phyloP scores from a whole-genome alignment of 1,139 yeast genomes.

The Entelexis paramagnoliae region DNA sequence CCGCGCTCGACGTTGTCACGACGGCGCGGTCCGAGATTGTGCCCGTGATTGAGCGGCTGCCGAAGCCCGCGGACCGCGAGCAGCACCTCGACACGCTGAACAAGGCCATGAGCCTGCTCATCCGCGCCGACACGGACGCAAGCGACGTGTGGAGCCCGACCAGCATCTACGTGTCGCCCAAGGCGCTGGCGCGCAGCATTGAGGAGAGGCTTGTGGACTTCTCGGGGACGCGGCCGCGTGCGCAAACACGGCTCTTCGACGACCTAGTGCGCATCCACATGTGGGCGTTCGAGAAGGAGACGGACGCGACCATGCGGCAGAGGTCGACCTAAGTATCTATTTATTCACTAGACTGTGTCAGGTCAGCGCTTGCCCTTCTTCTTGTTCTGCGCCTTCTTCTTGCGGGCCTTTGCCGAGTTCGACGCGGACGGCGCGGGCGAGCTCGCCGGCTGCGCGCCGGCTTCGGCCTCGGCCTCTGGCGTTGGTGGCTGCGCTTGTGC shows the following conservation, averaged over 20 bases:
- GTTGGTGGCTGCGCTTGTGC: no score
- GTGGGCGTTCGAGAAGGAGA: background rate
- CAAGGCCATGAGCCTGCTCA: conserved; percentile 7
- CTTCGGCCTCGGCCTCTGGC: no score
- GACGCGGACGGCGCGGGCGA: background rate
- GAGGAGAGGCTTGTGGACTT: background rate
- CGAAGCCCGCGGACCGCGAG: conserved; percentile 1
- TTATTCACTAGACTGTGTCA: background rate
- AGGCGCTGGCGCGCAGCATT: conserved; percentile 1
- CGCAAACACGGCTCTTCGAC: background rate
- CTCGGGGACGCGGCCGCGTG: background rate
- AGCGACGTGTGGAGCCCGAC: background rate
- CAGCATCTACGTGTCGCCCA: background rate
- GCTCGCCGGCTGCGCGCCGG: background rate
- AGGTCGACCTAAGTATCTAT: no score
- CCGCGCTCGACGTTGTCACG: background rate
- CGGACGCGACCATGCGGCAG: no score
- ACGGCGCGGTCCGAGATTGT: background rate
- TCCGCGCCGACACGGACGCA: background rate
- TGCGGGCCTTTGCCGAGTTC: background rate
- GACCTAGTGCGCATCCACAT: background rate
- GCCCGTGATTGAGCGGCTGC: conserved; percentile 5
- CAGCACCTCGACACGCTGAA: conserved; percentile 1
- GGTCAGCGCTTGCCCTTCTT: background rate
- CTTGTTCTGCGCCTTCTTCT: conserved; percentile 2